Conservation (phyloP, 2,329 filamentous ascomycete species). For the Graphium sp. region DNA sequence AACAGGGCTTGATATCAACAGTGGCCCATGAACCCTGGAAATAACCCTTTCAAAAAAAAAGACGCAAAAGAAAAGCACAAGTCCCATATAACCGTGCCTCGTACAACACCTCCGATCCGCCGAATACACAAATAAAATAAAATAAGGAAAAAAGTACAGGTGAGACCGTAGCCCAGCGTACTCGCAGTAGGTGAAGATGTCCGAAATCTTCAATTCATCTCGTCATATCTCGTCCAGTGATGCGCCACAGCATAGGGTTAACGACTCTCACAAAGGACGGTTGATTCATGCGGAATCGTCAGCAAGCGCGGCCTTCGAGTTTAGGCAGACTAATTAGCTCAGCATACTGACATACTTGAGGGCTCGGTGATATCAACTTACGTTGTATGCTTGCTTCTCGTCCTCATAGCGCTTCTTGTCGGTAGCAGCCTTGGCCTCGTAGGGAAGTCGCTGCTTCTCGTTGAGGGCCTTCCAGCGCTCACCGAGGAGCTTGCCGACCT, state of each 20-base stretch:
- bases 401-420: slow-evolving; percentile 99
- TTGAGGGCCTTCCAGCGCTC: slow-evolving; percentile 96
- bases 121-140: no score
- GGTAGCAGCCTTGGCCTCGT: slow-evolving; percentile 87
- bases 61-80: no score
- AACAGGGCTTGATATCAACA: no score
- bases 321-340: slow-evolving; percentile 11
- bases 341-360: slow-evolving; percentile 1
- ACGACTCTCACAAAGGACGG: slow-evolving; percentile 4
- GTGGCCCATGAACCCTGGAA: no score
- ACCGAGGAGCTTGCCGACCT: slow-evolving; percentile 95
- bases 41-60: no score
- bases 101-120: no score
- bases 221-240: slow-evolving; percentile 4
- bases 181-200: no score
- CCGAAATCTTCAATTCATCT: no score
- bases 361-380: slow-evolving; percentile 25
- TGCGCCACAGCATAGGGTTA: slow-evolving; percentile 1
- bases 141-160: no score
- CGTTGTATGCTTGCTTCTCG: slow-evolving; percentile 88
- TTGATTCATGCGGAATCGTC: slow-evolving; percentile 23
- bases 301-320: slow-evolving; percentile 15
- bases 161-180: no score
- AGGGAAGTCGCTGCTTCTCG: slow-evolving; percentile 83
- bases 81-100: no score